Evolutionary conservation across 805 yeast genomes (phyloP), one percentile per base, ranked within the genome.

Genomic region (Candida tallmaniae): DNA sequence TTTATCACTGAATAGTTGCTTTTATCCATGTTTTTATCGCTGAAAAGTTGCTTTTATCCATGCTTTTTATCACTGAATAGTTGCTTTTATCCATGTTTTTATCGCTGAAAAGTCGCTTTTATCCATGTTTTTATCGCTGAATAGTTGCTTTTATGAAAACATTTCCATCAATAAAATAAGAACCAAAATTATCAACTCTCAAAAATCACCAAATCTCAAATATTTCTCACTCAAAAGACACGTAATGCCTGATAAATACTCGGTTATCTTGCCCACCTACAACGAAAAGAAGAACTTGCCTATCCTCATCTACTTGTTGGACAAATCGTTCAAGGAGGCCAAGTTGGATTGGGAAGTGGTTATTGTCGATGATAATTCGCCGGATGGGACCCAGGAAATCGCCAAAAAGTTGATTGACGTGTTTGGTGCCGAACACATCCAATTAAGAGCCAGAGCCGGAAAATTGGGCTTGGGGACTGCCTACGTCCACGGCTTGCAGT

Each of bases 401-500:
- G 88, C 87, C 42, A 68, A 74, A 42, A 70, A 77, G 53, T 63
- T 78, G 46, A 69, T 76, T 41, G 60, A 61, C 23, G 59, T 76
- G 6, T 80, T 78, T 51, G 86, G 86, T 6, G 51, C 57, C 13
- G 72, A 76, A 15, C 82, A 71, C 51, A 74, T 81, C 35, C 74
- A 76, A 39, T 70, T 82, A 52, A 69, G 79, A 51, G 76, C 90
- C 16, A 74, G 90, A 50, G 78, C 83, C 3, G 89, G 89, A 27
- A 82, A 83, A 56, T 69, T 82, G 38, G 90, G 90, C 12, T 69
- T 82, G 40, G 89, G 88, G 32, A 82, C 90, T 21, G 90, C 90
- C 12, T 82, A 82, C 48, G 82, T 82, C 28, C 88, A 83, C 48
- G 90, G 88, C 1, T 70, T 82, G 46, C 71, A 83, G 54, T 79